Evolutionary conservation across 2,329 filamentous ascomycete genomes (phyloP), one percentile per base, ranked within the genome.

Genomic region (Fusarium guadeloupense): DNA sequence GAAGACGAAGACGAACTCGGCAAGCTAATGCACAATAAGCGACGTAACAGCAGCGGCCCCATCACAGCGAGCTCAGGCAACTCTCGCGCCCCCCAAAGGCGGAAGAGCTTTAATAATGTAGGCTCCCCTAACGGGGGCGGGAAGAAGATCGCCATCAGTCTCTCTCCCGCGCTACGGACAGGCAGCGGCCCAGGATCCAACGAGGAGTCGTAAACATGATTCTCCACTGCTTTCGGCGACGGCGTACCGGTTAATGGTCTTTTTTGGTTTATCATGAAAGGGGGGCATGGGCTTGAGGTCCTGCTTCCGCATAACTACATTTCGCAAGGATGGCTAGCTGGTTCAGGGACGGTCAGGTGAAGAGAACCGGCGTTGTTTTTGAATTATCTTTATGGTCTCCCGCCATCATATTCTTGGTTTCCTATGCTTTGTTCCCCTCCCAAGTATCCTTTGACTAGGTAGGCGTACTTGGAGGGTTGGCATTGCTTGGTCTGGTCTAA

Each of bases 1-100:
- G 76, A 79, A n/a, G 94, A 97, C 39, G 93, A 97, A 51, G 93
- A 97, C 64, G 92, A 94, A 70, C 78, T 98, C n/a, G 88, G 88
- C 49, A 96, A 95, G 76, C 82, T 97, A 68, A 87, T 91, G 63
- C 79, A 84, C 42, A 80, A 80, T 70, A 89, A 88, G 71, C 81
- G 86, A 34, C 83, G 86, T 31, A 88, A 85, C 68, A 87, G 83
- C 72, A 81, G 78, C 50, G 83, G 84, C 8, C 78, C 78, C 3
- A 79, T 77, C 14, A 75, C 77, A 9, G 81, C 77, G 37, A 61
- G 74, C 4, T 73, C 77, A 17, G 62, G 67, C 31, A 64, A 75
- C 13, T 70, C 77, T n/a, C 74, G 75, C 16, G 62, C 61, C 13
- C 64, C 63, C 23, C 66, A 69, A 37, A 71, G 73, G 56, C 73